Evolutionary conservation across 75 land plant genomes (phyloP), one percentile per base, ranked within the genome.

Genomic region (Picea sitchensis): DNA sequence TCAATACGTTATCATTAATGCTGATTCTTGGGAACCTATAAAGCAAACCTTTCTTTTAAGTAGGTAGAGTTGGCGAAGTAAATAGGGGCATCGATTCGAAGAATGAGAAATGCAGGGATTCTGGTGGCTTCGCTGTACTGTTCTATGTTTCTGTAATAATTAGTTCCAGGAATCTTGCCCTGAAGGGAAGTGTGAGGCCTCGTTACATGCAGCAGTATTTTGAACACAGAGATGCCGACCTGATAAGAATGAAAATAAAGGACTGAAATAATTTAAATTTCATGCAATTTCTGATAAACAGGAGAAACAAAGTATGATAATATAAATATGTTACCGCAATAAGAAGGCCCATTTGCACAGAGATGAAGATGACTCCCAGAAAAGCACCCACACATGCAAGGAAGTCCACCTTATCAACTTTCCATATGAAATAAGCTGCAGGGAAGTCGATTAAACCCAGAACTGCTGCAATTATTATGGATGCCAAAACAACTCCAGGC

Each of bases 21-120:
- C 4, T 67, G 6, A 56, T 6, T 7, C n/a, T 14, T 65, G 69
- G 23, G 20, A 26, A 44, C 13, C 0, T 61, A 32, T 61, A 31
- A 18, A 59, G 36, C 13, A 15, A 38, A 38, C 98, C 98, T 93
- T 83, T 94, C 98, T 65, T 86, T 90, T 12, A 96, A 90, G 79
- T 92, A 91, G 62, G 85, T 95, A 32, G 91, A 87, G 73, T 95
- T 96, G 23, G 95, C 90, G 80, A 96, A 96, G 84, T 94, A 89
- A 58, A 94, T 87, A 13, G 97, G 91, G 76, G 95, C 90, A 82
- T 90, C 97, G 67, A 94, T 81, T 23, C 91, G 87, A 26, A 94
- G 61, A 76, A 96, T 87, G 73, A 96, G 89, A 76, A 92, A 89
- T 32, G 95, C 95, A 41, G 95, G 90, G 23, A 87, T 72, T 38